These are phyloP conservation scores for Mucor saturninus DNA, from an alignment of 371 early-diverging fungal species.

Conservation along the genomic window DNA sequence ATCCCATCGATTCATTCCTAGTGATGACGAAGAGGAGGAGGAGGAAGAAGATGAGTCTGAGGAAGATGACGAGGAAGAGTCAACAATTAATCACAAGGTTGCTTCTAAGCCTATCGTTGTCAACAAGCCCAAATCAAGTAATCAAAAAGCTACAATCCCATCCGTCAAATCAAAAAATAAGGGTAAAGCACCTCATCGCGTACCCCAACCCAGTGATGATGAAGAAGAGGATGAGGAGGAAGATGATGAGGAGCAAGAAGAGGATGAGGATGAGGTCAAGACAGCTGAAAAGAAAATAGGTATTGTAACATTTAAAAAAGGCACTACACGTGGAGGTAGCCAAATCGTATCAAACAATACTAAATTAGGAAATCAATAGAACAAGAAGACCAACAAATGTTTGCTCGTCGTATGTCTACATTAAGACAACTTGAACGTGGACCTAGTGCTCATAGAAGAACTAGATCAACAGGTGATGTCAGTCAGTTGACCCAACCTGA, in stretches of 20 bases:
- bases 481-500: conserved; percentile 5
- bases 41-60: conserved; percentile 19
- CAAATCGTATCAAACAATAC: not conserved
- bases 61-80: not conserved
- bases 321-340: not conserved
- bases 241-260: not conserved
- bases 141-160: not conserved
- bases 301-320: not conserved
- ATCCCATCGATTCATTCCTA: conserved; percentile 28
- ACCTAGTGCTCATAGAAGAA: conserved; percentile 33
- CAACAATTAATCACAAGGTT: not conserved
- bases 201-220: conserved; percentile 28
- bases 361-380: not conserved
- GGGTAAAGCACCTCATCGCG: conserved; percentile 12
- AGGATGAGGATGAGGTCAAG: not conserved
- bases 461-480: conserved; percentile 33
- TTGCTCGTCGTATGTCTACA: conserved; percentile 36
- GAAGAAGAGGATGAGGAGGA: conserved; percentile 19
- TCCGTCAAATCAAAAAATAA: conserved; percentile 10
- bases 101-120: conserved; percentile 4
- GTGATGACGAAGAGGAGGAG: conserved; percentile 40
- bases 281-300: not conserved
- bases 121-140: not conserved
- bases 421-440: conserved; percentile 36
- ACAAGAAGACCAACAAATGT: conserved; percentile 18